These are phyloP conservation scores for Cladophialophora exuberans DNA, from an alignment of 2,329 filamentous ascomycete species.

Conservation along the genomic window DNA sequence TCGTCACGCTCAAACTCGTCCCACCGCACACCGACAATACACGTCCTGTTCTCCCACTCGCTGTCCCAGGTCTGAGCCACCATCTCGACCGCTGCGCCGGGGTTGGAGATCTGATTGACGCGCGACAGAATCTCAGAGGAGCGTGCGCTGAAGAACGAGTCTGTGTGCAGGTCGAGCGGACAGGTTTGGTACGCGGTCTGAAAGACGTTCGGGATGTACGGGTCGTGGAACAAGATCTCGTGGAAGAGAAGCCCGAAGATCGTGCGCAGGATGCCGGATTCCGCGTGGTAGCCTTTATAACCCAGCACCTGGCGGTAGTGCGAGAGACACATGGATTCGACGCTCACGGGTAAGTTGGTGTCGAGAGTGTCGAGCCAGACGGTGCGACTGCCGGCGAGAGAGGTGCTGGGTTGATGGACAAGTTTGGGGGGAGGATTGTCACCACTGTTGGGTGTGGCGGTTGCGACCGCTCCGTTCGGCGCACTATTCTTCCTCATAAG, in stretches of 20 bases:
- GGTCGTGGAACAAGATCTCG: slow-evolving; percentile 78
- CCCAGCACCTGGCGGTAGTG: slow-evolving; percentile 75
- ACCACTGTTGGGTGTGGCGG: slow-evolving; percentile 15
- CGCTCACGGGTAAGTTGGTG: slow-evolving; percentile 73
- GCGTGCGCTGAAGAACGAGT: slow-evolving; percentile 86
- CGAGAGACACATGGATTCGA: slow-evolving; percentile 92
- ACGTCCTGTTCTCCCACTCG: slow-evolving; percentile 73
- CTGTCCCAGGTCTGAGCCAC: slow-evolving; percentile 69
- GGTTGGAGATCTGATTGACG: slow-evolving; percentile 83
- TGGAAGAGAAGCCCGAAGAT: slow-evolving; percentile 89
- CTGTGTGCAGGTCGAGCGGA: slow-evolving; percentile 88
- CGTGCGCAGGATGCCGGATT: slow-evolving; percentile 90
- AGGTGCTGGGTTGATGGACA: slow-evolving; percentile 22
- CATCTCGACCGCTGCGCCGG: slow-evolving; percentile 70
- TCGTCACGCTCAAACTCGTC: slow-evolving; percentile 74
- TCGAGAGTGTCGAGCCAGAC: slow-evolving; percentile 82
- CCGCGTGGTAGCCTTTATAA: slow-evolving; percentile 93
- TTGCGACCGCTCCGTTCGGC: too few relatives aligned
- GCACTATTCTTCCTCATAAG: slow-evolving; percentile 29
- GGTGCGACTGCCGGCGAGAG: slow-evolving; percentile 62
- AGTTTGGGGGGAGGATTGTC: slow-evolving; percentile 18
- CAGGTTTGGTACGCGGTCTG: slow-evolving; percentile 95
- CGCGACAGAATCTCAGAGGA: slow-evolving; percentile 86
- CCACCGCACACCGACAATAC: slow-evolving; percentile 92
- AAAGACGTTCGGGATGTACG: slow-evolving; percentile 92